Base-by-base conservation (phyloP, 177 flowering plant species). In the Vitis hybrid region DNA sequence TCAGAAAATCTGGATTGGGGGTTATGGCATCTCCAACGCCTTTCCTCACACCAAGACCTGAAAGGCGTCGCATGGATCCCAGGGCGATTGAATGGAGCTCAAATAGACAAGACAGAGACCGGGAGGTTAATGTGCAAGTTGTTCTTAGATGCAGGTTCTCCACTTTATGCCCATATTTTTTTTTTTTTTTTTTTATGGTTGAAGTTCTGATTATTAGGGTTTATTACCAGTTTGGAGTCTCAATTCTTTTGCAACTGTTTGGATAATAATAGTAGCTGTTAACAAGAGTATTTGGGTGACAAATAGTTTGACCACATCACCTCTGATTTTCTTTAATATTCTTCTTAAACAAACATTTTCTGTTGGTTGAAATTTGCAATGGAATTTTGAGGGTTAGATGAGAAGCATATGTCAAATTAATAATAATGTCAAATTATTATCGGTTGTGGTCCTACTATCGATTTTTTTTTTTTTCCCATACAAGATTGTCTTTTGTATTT, bases 61-160 rank as follows among this genome's bases (percentile, higher is more conserved):
- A 92, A 62, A 71, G 90, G 71, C 80, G 92, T 48, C 78, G 96
- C 0, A 41, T 71, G 1, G 94, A 90, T 48, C 65, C 84, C 0
- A 86, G 91, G 82, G 74, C 67, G 8, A 13, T 66, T 15, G 94
- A 88, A 18, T 80, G 84, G 76, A 84, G 64, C 55, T 68, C 77
- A 0, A 84, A 61, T 63, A 77, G 84, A 35, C 81, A 64, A 66
- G 94, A 91, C 59, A 79, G 74, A 76, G 97, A 93, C 70, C 83
- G 80, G 55, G 98, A 90, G 70, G 85, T 86, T 30, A 89, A 93
- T 76, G 92, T 93, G 9, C 97, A 93, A 82, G 98, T 93, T 35
- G 61, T 93, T 58, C 83, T 93, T 1, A 74, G 98, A 80, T 93
- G 97, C 97, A 88, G 97, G 98, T 93, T 27, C 30, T 27, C 30